These are phyloP conservation scores for Paradendryphiella salina DNA, from an alignment of 2,329 filamentous ascomycete species.

Conservation along the genomic window DNA sequence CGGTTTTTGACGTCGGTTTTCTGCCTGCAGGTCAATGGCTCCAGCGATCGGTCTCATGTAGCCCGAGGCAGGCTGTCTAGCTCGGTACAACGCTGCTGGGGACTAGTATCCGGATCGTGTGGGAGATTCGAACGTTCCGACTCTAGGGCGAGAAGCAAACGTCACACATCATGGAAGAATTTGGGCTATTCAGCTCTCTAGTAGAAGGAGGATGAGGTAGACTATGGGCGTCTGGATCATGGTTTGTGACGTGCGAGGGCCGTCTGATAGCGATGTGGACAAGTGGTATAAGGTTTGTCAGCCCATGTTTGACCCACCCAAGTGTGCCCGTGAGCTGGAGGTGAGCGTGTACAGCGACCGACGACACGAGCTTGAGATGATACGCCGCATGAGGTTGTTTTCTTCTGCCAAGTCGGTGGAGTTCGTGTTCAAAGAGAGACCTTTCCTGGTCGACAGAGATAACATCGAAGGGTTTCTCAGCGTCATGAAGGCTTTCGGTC, in stretches of 20 bases:
- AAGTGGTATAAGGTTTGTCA: conserved; percentile 43
- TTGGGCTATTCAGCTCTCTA: background rate
- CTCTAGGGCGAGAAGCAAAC: background rate
- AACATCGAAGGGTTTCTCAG: conserved; percentile 36
- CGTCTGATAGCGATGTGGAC: conserved; percentile 31
- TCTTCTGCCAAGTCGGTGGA: conserved; percentile 44
- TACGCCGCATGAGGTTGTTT: conserved; percentile 32
- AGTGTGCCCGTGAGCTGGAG: conserved; percentile 15
- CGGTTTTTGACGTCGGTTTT: background rate
- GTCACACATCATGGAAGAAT: background rate
- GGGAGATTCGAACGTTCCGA: background rate
- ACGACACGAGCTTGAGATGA: conserved; percentile 32
- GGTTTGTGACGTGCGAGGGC: conserved; percentile 23
- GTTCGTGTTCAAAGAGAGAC: conserved; percentile 43
- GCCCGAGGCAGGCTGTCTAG: background rate
- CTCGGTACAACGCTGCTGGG: background rate
- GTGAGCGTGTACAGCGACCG: conserved; percentile 41
- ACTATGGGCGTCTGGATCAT: conserved; percentile 46
- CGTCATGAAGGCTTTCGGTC: conserved; percentile 39
- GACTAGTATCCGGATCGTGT: background rate
- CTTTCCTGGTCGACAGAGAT: conserved; percentile 38
- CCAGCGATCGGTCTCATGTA: background rate
- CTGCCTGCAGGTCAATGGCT: background rate
- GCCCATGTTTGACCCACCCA: conserved; percentile 30
- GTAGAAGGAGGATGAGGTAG: conserved; percentile 36